Base-by-base conservation (phyloP, 192 early-diverging fungal species). In the Geranomyces michiganensis region DNA sequence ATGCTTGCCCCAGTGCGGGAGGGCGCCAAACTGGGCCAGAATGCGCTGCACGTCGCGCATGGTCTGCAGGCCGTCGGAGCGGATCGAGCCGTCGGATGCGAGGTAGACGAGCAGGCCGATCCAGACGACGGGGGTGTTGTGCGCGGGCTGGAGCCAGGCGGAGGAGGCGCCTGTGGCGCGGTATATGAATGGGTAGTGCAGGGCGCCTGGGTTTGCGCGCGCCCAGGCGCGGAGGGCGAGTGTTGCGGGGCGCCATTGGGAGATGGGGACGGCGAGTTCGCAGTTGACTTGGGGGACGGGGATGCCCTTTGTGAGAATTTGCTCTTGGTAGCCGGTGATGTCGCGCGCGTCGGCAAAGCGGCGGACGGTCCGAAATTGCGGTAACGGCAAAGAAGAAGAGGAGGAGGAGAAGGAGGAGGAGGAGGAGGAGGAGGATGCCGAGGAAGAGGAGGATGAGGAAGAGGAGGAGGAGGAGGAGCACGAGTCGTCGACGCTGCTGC, bases 241-340 rank as follows among this genome's bases (percentile, higher is more conserved):
- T 0, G 70, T 67, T 10, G 73, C 68, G 24, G 56, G 36, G 45
- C 26, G 29, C 32, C 77, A 71, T 12, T 71, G 51, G 1, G 60
- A 26, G 29, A 79, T 4, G 13, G 77, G 77, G 19, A 79, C 68
- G 15, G 77, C 77, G 49, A 79, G 70, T 36, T 79, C 77, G 60
- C 72, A 74, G 70, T 79, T 79, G 73, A 79, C 62, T 75, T 79
- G 77, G 6, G 77, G 77, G 15, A 75, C 77, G 12, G 77, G 77
- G 29, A 79, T 79, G 0, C 77, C 77, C 51, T 79, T 79, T 31
- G 58, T 68, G 31, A 68, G 65, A 22, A 79, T 56, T 43, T 75
- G 73, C 48, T 74, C 59, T 19, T 62, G 58, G 33, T 74, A 66
- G 2, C 77, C 77, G 8, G 65, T 62, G 27, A 65, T 31, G 41